Evolutionary conservation across 23 red algal genomes (phyloP).

Genomic region (Agarophyton chilense): DNA sequence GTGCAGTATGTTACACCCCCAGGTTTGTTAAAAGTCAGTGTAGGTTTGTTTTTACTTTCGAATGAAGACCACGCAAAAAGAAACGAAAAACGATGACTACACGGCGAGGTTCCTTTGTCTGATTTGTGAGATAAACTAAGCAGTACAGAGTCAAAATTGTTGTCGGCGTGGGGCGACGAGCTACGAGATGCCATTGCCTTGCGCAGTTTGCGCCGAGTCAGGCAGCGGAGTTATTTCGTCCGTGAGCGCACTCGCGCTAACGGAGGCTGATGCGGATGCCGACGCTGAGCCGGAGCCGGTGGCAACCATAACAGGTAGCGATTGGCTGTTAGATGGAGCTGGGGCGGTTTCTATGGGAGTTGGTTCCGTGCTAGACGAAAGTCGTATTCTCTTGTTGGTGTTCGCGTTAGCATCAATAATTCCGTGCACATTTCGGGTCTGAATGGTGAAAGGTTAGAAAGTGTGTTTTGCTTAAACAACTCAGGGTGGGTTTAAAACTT

Average conservation of each 20-base stretch:
- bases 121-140: neutral
- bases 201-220: neutral
- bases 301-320: neutral
- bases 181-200: neutral
- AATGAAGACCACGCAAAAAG: too few species aligned
- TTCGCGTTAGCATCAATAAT: slow-evolving; percentile 2
- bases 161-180: neutral
- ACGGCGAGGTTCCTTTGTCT: too few species aligned
- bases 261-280: neutral
- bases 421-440: slow-evolving; percentile 21
- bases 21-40: too few species aligned
- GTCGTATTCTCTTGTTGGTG: slow-evolving; percentile 22
- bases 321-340: neutral
- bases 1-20: too few species aligned
- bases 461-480: neutral
- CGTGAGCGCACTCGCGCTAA: slow-evolving; percentile 6
- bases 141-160: neutral
- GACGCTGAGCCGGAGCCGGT: neutral
- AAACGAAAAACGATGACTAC: too few species aligned
- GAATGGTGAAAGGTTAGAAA: neutral
- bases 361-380: neutral
- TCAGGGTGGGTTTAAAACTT: neutral
- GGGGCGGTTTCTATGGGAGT: neutral
- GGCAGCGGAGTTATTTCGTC: slow-evolving; percentile 2
- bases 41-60: too few species aligned